phyloP scores from a whole-genome alignment of 441 rosid genomes.

The Flueggea neowawraea region DNA sequence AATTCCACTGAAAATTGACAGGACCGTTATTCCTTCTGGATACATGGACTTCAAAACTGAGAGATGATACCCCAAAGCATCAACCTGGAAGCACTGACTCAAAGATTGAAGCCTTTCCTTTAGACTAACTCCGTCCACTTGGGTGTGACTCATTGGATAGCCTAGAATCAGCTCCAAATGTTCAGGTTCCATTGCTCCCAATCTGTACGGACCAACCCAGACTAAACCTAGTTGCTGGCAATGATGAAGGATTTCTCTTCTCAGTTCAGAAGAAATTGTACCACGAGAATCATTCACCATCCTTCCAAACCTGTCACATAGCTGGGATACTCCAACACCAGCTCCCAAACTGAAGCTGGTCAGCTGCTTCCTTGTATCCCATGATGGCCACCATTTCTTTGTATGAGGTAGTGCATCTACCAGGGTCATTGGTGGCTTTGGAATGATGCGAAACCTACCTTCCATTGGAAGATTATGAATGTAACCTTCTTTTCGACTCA shows the following conservation, averaged over 20 bases:
- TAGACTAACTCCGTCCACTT: slow-evolving; percentile 31
- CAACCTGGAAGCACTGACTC: slow-evolving; percentile 71
- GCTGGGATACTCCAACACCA: slow-evolving; percentile 31
- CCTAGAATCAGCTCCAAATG: slow-evolving; percentile 75
- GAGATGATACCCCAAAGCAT: slow-evolving; percentile 79
- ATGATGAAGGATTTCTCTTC: slow-evolving; percentile 52
- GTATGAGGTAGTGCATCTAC: slow-evolving; percentile 60
- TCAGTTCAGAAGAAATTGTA: slow-evolving; percentile 45
- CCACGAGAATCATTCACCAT: slow-evolving; percentile 53
- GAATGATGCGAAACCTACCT: slow-evolving; percentile 53
- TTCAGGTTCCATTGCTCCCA: slow-evolving; percentile 58
- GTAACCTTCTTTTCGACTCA: slow-evolving; percentile 84
- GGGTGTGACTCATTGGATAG: slow-evolving; percentile 71
- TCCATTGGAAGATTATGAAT: slow-evolving; percentile 77
- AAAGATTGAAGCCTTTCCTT: slow-evolving; percentile 56
- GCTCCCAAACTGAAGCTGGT: slow-evolving; percentile 30
- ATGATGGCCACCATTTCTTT: slow-evolving; percentile 91
- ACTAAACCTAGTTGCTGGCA: slow-evolving; percentile 58
- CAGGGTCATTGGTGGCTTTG: slow-evolving; percentile 57
- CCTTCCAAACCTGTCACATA: slow-evolving; percentile 58
- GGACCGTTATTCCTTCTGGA: slow-evolving; percentile 66
- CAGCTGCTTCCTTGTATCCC: slow-evolving; percentile 90
- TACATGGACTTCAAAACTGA: slow-evolving; percentile 67
- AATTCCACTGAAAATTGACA: slow-evolving; percentile 74
- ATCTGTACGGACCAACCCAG: slow-evolving; percentile 69